Base-by-base conservation (phyloP, 2,329 filamentous ascomycete genomes). In the Fusarium piperis region DNA sequence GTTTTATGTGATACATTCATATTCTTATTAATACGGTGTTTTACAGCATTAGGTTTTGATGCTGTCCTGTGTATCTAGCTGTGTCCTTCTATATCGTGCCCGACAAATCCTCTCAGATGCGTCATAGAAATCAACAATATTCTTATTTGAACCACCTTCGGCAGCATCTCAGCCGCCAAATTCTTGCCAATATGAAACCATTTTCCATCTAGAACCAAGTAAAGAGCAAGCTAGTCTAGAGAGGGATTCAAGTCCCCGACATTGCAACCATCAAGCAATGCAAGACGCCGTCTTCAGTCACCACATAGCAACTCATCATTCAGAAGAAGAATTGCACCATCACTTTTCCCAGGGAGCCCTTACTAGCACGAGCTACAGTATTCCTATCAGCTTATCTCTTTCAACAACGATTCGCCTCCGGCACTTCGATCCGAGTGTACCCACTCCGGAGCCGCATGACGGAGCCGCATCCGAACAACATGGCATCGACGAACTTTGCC, bases 381-480 rank as follows among this genome's bases (percentile, higher is more conserved):
- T 23, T n/a, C 33, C 3, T 55, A 55, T 55, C 33, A 28, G 18
- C 15, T 55, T 55, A 55, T 55, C 52, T 12, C 2, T 9, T 0
- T 9, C 1, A 12, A 7, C 0, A 10, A 18, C 8, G 23, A n/a
- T 48, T 59, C 15, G 28, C 11, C n/a, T 36, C 35, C 44, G 44
- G 51, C 44, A 18, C 15, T 13, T 41, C 30, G 8, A 36, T 28
- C 11, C 46, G 18, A 57, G 26, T 35, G 59, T 64, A 48, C 36
- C 69, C 26, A 59, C 67, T 38, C 46, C 69, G 38, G 64, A 59
- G 66, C 64, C 65, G 41, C 52, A 63, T 64, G 30, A 52, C 64
- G 66, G 64, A 68, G 23, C 59, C 64, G 30, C 39, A 6, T n/a
- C 10, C n/a, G 62, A 44, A 35, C 23, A 3, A 10, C 52, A 26